Conservation (phyloP, 1,284 basidiomycete species). For the Sporisorium sorghi region DNA sequence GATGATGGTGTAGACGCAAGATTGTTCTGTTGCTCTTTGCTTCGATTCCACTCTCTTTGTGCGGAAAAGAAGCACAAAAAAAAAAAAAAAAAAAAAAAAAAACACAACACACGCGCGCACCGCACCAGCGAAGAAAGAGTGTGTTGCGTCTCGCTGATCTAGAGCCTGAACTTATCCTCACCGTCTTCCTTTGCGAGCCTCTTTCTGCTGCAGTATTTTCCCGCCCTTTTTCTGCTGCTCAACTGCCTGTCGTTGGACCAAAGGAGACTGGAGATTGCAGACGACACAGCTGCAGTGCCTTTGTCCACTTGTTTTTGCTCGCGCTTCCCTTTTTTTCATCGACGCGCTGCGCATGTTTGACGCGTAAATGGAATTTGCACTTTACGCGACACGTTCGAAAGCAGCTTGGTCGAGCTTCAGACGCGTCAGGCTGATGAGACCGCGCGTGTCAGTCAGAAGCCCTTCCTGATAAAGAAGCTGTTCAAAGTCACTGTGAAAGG, state of each 20-base stretch:
- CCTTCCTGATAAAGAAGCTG: neutral
- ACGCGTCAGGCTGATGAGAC: neutral
- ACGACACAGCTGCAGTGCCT: slow-evolving; percentile 35
- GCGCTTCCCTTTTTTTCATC: neutral
- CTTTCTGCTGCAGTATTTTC: slow-evolving; percentile 2
- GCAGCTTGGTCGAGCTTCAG: neutral
- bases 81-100: too few species aligned
- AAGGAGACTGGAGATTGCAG: neutral
- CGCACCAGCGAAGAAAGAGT: too few species aligned
- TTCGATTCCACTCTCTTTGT: too few species aligned
- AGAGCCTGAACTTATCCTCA: neutral
- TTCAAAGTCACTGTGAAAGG: neutral
- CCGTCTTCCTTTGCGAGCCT: neutral
- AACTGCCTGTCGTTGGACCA: slow-evolving; percentile 6
- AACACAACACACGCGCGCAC: too few species aligned
- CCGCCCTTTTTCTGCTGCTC: slow-evolving; percentile 6
- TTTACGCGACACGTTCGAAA: slow-evolving; percentile 44
- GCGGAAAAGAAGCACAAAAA: neutral
- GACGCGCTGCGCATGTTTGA: slow-evolving; percentile 28
- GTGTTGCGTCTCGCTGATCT: neutral
- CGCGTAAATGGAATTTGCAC: slow-evolving; percentile 35
- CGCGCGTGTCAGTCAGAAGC: neutral
- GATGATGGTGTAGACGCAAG: neutral
- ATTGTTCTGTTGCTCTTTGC: neutral
- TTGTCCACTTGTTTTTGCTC: slow-evolving; percentile 8